Evolutionary conservation across 352 stramenopile genomes (phyloP).

Genomic region (Proteromonas lacertae): DNA sequence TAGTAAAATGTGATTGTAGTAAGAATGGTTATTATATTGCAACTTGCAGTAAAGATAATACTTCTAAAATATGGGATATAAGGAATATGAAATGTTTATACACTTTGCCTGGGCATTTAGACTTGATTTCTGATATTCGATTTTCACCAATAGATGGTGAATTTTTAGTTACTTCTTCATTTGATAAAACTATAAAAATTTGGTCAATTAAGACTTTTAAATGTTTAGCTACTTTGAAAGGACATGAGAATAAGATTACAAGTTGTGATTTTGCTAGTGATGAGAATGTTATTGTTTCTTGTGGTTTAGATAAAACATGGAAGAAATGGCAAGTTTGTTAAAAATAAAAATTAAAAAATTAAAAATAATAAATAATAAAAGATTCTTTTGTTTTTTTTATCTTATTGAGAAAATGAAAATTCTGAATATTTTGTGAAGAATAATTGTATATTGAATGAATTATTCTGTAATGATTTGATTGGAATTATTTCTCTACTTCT

Average conservation of each 20-base stretch:
- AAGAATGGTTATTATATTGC: conserved; percentile 59
- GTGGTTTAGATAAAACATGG: conserved; percentile 47
- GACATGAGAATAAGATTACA: conserved; percentile 76
- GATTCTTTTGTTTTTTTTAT: too few relatives aligned
- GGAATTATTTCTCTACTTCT: too few relatives aligned
- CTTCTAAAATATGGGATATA: conserved; percentile 75
- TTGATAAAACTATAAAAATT: conserved; percentile 63
- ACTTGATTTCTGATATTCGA: conserved; percentile 54
- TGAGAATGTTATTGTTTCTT: conserved; percentile 35
- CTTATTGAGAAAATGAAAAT: too few relatives aligned
- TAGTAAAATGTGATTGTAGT: conserved; percentile 59
- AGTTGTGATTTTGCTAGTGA: conserved; percentile 44
- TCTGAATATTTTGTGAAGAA: too few relatives aligned
- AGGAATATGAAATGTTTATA: conserved; percentile 46
- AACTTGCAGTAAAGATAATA: conserved; percentile 72
- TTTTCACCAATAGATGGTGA: conserved; percentile 39
- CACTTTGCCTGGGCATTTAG: conserved; percentile 66
- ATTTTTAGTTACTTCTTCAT: conserved; percentile 50
- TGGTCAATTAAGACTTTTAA: conserved; percentile 68
- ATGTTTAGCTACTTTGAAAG: conserved; percentile 36
- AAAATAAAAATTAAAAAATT: too few relatives aligned
- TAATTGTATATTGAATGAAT: too few relatives aligned
- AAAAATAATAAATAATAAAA: too few relatives aligned
- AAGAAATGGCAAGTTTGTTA: too few relatives aligned
- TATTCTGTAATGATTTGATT: too few relatives aligned